Conservation (phyloP, 2,329 filamentous ascomycete species). For the Amesomyces nigricolor region DNA sequence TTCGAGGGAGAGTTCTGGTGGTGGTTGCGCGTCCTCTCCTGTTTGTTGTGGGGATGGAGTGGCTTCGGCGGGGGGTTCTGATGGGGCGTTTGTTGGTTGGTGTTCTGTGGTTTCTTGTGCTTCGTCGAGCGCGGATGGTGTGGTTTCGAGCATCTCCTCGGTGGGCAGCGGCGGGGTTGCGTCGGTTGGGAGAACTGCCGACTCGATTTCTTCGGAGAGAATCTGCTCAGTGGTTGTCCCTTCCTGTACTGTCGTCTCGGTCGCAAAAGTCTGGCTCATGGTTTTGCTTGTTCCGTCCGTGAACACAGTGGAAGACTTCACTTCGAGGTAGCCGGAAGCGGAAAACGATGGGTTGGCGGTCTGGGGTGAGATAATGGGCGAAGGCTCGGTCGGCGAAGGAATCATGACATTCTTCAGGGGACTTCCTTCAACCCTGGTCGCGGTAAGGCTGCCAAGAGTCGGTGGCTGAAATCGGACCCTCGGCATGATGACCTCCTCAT, state of each 20-base stretch:
- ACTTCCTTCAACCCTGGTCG: slow-evolving; percentile 41
- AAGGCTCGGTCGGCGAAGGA: slow-evolving; percentile 40
- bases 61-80: not conserved
- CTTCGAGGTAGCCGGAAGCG: slow-evolving; percentile 12
- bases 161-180: not conserved
- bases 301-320: slow-evolving; percentile 3
- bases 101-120: not conserved
- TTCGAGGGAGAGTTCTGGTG: slow-evolving; percentile 1
- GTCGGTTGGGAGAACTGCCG: not conserved
- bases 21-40: not conserved
- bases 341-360: slow-evolving; percentile 2
- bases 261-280: slow-evolving; percentile 1
- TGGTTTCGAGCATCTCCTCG: not conserved
- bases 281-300: not conserved
- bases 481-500: slow-evolving; percentile 22
- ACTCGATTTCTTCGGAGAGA: not conserved
- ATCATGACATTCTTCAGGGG: slow-evolving; percentile 49
- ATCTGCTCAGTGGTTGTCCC: not conserved
- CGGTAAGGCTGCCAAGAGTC: slow-evolving; percentile 22
- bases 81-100: not conserved
- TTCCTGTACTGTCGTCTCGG: not conserved
- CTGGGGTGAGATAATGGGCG: slow-evolving; percentile 17
- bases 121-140: not conserved
- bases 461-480: slow-evolving; percentile 30
- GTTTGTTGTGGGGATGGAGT: not conserved